Evolutionary conservation across 2,329 filamentous ascomycete genomes (phyloP), one percentile per base, ranked within the genome.

Genomic region (Penicillium fuscoglaucum): DNA sequence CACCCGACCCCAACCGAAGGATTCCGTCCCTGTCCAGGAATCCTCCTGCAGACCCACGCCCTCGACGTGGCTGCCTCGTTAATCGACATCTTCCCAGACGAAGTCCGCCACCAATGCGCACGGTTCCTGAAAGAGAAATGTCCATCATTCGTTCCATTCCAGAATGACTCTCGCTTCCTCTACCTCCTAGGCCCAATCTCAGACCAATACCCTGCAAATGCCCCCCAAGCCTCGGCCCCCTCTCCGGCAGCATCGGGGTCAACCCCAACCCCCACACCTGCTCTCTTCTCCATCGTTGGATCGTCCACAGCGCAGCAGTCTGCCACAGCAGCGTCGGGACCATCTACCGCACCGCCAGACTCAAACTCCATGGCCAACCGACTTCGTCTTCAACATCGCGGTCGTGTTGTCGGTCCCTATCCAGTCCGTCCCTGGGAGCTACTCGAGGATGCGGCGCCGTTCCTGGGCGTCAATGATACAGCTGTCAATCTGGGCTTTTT

Each of bases 61-160:
- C 67, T 80, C 15, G 79, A 81, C 58, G 76, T 80, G 15, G 77
- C 78, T 12, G 74, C 77, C 10, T 74, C 74, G 12, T 68, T 80
- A 4, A 70, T 78, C 31, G 79, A 81, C 56, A 71, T 72, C 17
- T 73, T 80, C 53, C 72, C 76, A 17, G 76, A 80, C 40, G 78
- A 80, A 50, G 69, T 72, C 26, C 75, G 77, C 13, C 66, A 74
- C 17, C 73, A 78, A 51, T 78, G 77, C 55, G 71, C 70, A 13
- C 74, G 75, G 21, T 75, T 78, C 40, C 66, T 80, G 33, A 76
- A 71, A 53, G 79, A 80, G 41, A 74, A 72, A 58, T 77, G 72
- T 37, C 73, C 76, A 0, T 69, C 72, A 4, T 76, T 74, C 39
- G 63, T 69, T 33, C 68, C 75, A 37, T 68, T 72, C 12, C 74